Percentiles rank a stretch among this genome's conserved stretches.
Evolutionary conservation across 176 grass and related monocot genomes (phyloP).

Genomic region (Coix lacrymajobi): DNA sequence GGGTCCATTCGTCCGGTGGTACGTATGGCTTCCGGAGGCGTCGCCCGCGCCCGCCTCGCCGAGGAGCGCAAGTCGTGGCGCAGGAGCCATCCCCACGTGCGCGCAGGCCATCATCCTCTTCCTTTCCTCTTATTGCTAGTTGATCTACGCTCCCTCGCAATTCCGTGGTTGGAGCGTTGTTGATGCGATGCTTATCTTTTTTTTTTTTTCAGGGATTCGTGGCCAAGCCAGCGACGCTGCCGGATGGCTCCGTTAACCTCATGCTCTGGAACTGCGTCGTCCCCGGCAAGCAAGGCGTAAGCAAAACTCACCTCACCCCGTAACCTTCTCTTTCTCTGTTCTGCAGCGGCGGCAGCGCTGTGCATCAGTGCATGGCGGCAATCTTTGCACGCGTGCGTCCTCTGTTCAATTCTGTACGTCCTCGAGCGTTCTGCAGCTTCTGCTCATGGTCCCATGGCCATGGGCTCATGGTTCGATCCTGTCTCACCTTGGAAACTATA

Average conservation of each 20-base stretch:
- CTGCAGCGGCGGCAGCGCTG: not conserved
- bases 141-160: not conserved
- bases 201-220: conserved; percentile 58
- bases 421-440: not conserved
- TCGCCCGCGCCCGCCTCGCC: conserved; percentile 64
- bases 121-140: not conserved
- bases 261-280: conserved; percentile 73
- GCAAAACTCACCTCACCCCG: not conserved
- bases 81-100: conserved; percentile 81
- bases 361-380: not conserved
- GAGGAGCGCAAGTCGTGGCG: conserved; percentile 86
- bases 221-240: conserved; percentile 65
- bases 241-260: conserved; percentile 71
- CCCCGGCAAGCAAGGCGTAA: conserved; percentile 78
- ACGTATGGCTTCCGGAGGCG: conserved; percentile 50
- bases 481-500: not conserved
- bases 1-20: not conserved
- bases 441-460: not conserved
- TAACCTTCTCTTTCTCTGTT: not conserved
- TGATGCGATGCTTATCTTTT: not conserved
- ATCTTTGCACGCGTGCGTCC: not conserved
- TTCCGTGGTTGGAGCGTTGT: not conserved
- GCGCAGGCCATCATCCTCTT: conserved; percentile 5
- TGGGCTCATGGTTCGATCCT: not conserved
- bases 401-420: not conserved